phyloP scores from a whole-genome alignment of 2,329 filamentous ascomycete species.

The Tothia fuscella region DNA sequence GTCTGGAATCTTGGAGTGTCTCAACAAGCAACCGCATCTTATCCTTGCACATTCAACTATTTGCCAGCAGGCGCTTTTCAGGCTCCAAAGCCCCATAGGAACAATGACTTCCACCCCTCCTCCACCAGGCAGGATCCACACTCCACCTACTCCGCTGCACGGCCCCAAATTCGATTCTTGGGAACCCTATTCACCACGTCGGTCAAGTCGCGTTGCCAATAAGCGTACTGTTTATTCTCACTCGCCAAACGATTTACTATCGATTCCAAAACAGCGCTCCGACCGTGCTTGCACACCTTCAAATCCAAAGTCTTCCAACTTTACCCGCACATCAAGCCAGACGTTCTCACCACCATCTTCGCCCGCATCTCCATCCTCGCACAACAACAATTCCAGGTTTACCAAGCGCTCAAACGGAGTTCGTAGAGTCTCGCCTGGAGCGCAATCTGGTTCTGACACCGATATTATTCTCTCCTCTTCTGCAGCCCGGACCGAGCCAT shows the following conservation, averaged over 20 bases:
- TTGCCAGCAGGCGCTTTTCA: too few relatives aligned
- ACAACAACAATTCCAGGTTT: background rate
- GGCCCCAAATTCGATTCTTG: slow-evolving; percentile 54
- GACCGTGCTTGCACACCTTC: slow-evolving; percentile 4
- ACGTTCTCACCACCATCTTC: slow-evolving; percentile 32
- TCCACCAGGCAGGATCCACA: slow-evolving; percentile 46
- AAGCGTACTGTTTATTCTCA: slow-evolving; percentile 28
- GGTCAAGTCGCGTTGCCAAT: slow-evolving; percentile 52
- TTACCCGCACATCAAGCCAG: slow-evolving; percentile 30
- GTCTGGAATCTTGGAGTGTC: too few relatives aligned
- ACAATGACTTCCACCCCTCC: slow-evolving; percentile 46
- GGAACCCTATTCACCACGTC: slow-evolving; percentile 61
- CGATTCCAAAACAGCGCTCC: background rate
- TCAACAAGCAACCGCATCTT: too few relatives aligned
- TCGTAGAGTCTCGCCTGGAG: background rate
- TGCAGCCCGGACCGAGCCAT: slow-evolving; percentile 1
- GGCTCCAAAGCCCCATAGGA: too few relatives aligned
- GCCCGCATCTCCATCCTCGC: slow-evolving; percentile 18
- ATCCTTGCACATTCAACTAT: too few relatives aligned
- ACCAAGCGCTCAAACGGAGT: background rate
- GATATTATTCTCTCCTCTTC: background rate
- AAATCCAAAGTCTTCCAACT: background rate
- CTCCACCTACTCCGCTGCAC: slow-evolving; percentile 56
- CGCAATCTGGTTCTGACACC: slow-evolving; percentile 1
- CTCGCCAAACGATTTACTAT: slow-evolving; percentile 10